Conservation (phyloP, 805 yeast genomes). For the Saturnispora dispora region DNA sequence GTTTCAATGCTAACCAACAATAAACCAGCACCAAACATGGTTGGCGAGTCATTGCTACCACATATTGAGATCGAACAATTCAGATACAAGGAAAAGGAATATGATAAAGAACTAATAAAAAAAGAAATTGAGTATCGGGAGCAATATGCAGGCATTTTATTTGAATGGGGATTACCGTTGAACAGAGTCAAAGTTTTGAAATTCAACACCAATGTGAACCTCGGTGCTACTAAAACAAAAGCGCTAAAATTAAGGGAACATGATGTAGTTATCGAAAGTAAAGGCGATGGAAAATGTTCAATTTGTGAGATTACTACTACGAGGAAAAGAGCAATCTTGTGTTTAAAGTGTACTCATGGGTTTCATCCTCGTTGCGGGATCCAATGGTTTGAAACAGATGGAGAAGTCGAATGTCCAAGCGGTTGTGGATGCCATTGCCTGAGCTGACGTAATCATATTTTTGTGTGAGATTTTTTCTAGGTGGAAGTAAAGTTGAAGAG, state of each 20-base stretch:
- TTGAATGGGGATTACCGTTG: slow-evolving; percentile 77
- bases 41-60: background rate
- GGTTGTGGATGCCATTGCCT: slow-evolving; percentile 79
- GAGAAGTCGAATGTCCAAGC: slow-evolving; percentile 55
- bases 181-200: slow-evolving; percentile 71
- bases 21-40: background rate
- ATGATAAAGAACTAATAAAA: slow-evolving; percentile 29
- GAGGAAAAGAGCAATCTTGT: slow-evolving; percentile 49
- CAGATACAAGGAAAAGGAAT: slow-evolving; percentile 32
- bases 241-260: slow-evolving; percentile 17
- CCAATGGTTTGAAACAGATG: slow-evolving; percentile 59
- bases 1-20: background rate
- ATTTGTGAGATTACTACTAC: slow-evolving; percentile 12
- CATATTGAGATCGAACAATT: slow-evolving; percentile 31
- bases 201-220: slow-evolving; percentile 35
- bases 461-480: background rate
- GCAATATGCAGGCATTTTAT: slow-evolving; percentile 70
- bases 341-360: slow-evolving; percentile 70
- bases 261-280: slow-evolving; percentile 23
- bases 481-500: background rate
- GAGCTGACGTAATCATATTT: background rate
- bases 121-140: slow-evolving; percentile 34
- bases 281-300: slow-evolving; percentile 11
- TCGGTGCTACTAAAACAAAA: slow-evolving; percentile 34
- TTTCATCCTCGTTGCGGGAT: slow-evolving; percentile 71